Conservation (phyloP, 345 rosid genomes). For the Lenwebbia sp. region DNA sequence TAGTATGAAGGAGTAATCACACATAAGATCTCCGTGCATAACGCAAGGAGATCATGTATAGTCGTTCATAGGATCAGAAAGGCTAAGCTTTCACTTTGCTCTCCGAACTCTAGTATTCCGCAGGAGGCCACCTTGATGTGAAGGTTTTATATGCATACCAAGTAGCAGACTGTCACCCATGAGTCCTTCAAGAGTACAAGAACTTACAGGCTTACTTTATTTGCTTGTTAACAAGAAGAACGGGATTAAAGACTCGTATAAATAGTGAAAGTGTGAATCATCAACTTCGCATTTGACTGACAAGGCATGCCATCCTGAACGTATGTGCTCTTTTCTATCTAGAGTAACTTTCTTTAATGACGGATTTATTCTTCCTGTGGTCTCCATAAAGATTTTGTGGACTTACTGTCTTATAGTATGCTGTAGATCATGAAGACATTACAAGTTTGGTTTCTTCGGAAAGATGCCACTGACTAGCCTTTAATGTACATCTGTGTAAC, state of each 20-base stretch:
- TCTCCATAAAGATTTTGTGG: background rate
- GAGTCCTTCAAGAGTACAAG: slow-evolving; percentile 35
- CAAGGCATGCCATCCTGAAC: background rate
- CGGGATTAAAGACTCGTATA: background rate
- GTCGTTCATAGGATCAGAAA: background rate
- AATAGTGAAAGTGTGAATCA: background rate
- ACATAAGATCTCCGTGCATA: background rate
- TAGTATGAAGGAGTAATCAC: background rate
- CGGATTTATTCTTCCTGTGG: background rate
- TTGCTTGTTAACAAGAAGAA: slow-evolving; percentile 24
- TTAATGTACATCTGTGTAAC: background rate
- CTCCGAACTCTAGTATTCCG: background rate
- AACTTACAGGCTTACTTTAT: slow-evolving; percentile 46
- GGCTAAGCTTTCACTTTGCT: background rate
- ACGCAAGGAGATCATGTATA: background rate
- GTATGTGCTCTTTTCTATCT: background rate
- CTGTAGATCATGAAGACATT: background rate
- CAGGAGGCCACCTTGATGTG: slow-evolving; percentile 22
- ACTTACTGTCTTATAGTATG: background rate
- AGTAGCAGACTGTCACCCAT: slow-evolving; percentile 52
- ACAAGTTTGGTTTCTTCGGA: background rate
- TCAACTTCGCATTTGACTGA: background rate
- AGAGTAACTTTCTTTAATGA: background rate
- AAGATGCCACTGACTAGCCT: background rate
- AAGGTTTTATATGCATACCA: slow-evolving; percentile 29